Base-by-base conservation (phyloP, 225 moss, liverwort and hornwort genomes). In the Marchantia paleacea region DNA sequence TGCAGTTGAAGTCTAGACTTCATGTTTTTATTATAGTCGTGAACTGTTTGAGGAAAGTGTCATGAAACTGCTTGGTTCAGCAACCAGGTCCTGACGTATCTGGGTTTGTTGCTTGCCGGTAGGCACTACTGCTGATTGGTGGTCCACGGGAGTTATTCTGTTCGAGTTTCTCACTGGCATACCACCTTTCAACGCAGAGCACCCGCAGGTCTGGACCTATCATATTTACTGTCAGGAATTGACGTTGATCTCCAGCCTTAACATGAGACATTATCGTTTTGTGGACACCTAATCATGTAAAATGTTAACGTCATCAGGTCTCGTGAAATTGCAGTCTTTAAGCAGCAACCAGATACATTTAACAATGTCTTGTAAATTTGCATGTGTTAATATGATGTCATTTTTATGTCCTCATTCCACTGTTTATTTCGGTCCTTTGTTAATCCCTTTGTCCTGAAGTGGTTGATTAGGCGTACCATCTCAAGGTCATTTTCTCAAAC, bases 101-200 rank as follows among this genome's bases (percentile, higher is more conserved):
- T 26, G 15, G 26, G 28, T 31, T 53, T 53, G 53, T 75, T 66
- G 24, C n/a, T 64, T 26, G 79, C 81, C 52, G 85, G 52, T 87
- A 99, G 99, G 99, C 75, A 84, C 92, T 79, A 89, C 99, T 81
- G 99, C 94, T 12, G 99, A 99, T 92, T 99, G 99, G 99, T 99
- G 99, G 99, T 95, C 99, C 69, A 92, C 99, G 82, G 99, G 99
- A 65, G 92, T 99, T 5, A 99, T 99, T 82, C 92, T 99, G 76
- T 99, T 92, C 75, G 99, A 99, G 86, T 94, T 91, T 85, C 91
- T 99, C 65, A 94, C 94, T 16, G 95, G 99, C 78, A 94, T 99
- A 69, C 99, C 99, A 75, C 99, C 99, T 30, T 99, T 99, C 80
- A 99, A 99, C 83, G 99, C 99, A 73, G 99, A 99, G 86, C 94